Evolutionary conservation across 345 rosid genomes (phyloP).

Genomic region (Syzygium aromaticum): DNA sequence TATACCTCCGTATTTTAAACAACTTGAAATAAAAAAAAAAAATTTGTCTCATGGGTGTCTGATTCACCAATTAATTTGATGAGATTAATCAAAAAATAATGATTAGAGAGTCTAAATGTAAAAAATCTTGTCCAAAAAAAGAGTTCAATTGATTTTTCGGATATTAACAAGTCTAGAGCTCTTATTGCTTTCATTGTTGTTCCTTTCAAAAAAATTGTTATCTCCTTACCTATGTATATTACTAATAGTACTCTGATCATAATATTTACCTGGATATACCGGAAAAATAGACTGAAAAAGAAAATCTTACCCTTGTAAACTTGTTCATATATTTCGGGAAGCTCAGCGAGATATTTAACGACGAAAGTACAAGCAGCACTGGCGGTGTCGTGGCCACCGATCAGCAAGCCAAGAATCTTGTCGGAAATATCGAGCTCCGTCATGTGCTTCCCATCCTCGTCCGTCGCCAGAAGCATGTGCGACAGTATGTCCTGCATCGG

Average conservation of each 20-base stretch:
- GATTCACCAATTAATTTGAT: neutral
- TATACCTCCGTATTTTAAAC: neutral
- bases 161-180: neutral
- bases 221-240: neutral
- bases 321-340: conserved; percentile 4
- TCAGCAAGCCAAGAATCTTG: conserved; percentile 6
- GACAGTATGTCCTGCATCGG: conserved; percentile 9
- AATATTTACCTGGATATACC: neutral
- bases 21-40: neutral
- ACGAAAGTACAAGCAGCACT: conserved; percentile 12
- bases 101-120: neutral
- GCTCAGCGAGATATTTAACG: conserved; percentile 13
- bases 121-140: neutral
- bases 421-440: conserved; percentile 12
- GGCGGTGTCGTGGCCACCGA: conserved; percentile 17
- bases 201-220: neutral
- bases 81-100: neutral
- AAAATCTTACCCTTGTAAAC: conserved; percentile 1
- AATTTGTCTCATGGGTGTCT: neutral
- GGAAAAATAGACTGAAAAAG: neutral
- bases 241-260: neutral
- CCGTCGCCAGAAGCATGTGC: conserved; percentile 11
- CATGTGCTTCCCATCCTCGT: conserved; percentile 14
- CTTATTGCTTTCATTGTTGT: neutral
- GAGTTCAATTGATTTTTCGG: neutral